Evolutionary conservation across 108 stramenopile genomes (phyloP), one percentile per base, ranked within the genome.

Genomic region (Pseudonitzschia multiseries): DNA sequence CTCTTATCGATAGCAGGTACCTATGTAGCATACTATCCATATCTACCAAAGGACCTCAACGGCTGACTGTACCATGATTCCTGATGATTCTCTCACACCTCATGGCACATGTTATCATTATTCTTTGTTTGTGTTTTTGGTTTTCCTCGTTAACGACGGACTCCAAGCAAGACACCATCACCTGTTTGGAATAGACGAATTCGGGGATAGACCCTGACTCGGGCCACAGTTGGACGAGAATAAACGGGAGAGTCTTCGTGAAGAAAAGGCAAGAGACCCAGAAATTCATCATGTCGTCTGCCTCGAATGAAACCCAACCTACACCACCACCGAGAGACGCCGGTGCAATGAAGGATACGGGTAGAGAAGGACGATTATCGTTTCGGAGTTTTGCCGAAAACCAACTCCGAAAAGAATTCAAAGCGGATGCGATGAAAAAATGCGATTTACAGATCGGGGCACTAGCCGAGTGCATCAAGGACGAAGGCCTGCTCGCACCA

Each of bases 381-480:
- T 78, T 78, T 61, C 65, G 71, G 8, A 78, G 86, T 53, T 88
- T 89, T 77, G 90, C 87, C n/a, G 94, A 95, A 59, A 84, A 94
- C 74, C 83, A 86, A 77, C 78, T 96, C 73, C 84, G 90, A 66
- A 83, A 80, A 28, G 93, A 94, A 77, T 90, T 92, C 79, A 91
- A 93, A 57, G 84, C 84, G 27, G 83, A 74, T 26, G 93, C 93
- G 28, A 83, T 93, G 53, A 83, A 89, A 71, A 91, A 84, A 42
- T 96, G 95, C 64, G 73, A 83, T 12, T 57, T 78, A 2, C 86
- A 89, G 54, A 52, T 95, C 21, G 82, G 83, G 54, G 89, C 79
- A 28, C 94, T 94, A 77, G 91, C 87, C 0, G 78, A 90, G 57
- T 96, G 96, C 72, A 89, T 92, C 21, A 80, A 91, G 72, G 87